A percentile compares a stretch with the other conserved stretches of the same genome.
These are phyloP conservation scores for Leptodermis oblonga DNA, from an alignment of 257 asterid species.

Conservation along the genomic window DNA sequence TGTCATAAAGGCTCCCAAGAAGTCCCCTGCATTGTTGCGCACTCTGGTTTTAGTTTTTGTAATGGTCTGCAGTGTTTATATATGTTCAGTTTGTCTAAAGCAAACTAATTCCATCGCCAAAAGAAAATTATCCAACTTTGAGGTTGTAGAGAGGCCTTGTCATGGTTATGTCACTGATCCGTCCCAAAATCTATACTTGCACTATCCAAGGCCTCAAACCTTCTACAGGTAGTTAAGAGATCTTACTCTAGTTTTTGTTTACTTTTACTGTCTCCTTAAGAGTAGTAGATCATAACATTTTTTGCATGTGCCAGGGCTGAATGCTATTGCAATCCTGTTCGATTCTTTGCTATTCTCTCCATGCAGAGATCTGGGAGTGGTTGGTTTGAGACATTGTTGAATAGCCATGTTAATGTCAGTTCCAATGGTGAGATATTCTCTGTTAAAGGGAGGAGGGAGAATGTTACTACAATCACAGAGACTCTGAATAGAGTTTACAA, in stretches of 20 bases:
- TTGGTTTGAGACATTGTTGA: conserved; percentile 91
- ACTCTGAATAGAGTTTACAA: conserved; percentile 76
- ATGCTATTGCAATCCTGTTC: conserved; percentile 80
- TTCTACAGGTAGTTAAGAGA: conserved; percentile 49
- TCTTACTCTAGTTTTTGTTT: neutral
- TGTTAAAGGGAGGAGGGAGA: conserved; percentile 56
- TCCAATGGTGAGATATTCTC: conserved; percentile 93
- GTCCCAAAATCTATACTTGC: conserved; percentile 55
- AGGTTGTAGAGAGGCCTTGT: conserved; percentile 35
- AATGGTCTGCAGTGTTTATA: conserved; percentile 65
- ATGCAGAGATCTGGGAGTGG: conserved; percentile 99
- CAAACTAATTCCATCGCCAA: conserved; percentile 40
- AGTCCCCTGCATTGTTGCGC: conserved; percentile 60
- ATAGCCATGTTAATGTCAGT: conserved; percentile 80
- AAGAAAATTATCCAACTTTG: conserved; percentile 28
- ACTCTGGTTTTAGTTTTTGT: conserved; percentile 59
- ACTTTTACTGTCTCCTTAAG: neutral
- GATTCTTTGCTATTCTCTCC: conserved; percentile 69
- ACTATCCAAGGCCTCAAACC: conserved; percentile 78
- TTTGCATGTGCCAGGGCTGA: conserved; percentile 45
- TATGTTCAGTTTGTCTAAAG: conserved; percentile 66
- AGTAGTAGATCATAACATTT: neutral
- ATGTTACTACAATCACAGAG: conserved; percentile 49
- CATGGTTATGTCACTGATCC: conserved; percentile 30
- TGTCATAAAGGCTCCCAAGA: conserved; percentile 70